Conservation (phyloP, 2,329 filamentous ascomycete genomes). For the Seiridium unicorne region DNA sequence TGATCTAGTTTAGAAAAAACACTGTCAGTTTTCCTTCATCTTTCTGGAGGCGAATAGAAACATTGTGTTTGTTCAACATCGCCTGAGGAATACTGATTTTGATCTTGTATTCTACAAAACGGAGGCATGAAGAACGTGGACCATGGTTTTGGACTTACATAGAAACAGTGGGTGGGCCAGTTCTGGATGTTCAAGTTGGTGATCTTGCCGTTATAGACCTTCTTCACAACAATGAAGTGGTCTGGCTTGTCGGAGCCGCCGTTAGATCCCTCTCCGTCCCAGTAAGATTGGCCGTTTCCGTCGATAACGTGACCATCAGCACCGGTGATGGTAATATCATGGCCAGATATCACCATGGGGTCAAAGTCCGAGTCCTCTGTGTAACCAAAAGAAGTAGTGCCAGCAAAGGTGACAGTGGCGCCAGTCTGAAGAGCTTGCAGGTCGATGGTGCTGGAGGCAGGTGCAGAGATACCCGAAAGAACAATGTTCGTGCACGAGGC, state of each 20-base stretch:
- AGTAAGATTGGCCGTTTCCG: slow-evolving; percentile 55
- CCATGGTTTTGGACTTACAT: too few relatives aligned
- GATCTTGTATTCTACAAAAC: neutral
- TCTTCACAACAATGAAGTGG: slow-evolving; percentile 30
- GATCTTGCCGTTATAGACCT: slow-evolving; percentile 45
- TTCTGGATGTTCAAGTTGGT: slow-evolving; percentile 29
- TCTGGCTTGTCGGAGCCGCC: slow-evolving; percentile 46
- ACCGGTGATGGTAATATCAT: slow-evolving; percentile 50
- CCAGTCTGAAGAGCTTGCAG: slow-evolving; percentile 30
- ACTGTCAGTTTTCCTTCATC: too few relatives aligned
- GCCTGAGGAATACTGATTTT: neutral
- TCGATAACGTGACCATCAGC: slow-evolving; percentile 51
- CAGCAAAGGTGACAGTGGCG: slow-evolving; percentile 47
- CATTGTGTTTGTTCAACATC: neutral
- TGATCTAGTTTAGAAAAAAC: neutral
- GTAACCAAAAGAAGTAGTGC: slow-evolving; percentile 44
- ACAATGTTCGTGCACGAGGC: slow-evolving; percentile 11
- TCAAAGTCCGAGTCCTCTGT: slow-evolving; percentile 2
- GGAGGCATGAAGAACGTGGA: too few relatives aligned
- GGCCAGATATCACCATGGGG: slow-evolving; percentile 55
- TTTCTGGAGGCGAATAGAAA: neutral
- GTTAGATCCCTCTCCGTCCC: slow-evolving; percentile 59
- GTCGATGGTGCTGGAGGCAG: slow-evolving; percentile 32
- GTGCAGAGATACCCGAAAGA: slow-evolving; percentile 32
- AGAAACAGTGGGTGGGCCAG: slow-evolving; percentile 11